Base-by-base conservation (phyloP, 208 protist species). In the Jaenimonas drosophilae region DNA sequence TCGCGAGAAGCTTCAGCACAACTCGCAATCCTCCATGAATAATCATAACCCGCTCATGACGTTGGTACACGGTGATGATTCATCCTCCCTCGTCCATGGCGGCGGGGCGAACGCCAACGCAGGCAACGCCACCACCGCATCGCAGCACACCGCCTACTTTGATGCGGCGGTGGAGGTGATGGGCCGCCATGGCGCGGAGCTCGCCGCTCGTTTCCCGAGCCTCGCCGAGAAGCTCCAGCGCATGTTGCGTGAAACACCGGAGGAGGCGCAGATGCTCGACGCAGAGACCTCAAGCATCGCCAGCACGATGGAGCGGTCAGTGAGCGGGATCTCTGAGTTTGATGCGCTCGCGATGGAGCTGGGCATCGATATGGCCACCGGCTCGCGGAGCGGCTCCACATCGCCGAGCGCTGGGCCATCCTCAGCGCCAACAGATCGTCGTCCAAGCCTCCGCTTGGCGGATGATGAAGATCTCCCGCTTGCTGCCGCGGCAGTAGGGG, bases 241-340 rank as follows among this genome's bases (percentile, higher is more conserved):
- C 31, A 59, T 53, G 41, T 59, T 86, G 29, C 41, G 49, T 38
- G 69, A 85, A 44, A 84, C 81, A 4, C 70, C 76, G 3, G 67
- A 81, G 55, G 66, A 91, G 64, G 80, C 80, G 12, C 57, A 64
- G 25, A 68, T 65, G 31, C 44, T 45, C 5, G 78, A 88, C 36
- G 59, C 54, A 9, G 71, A 86, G 53, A 72, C 64, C 1, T 84
- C 70, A 23, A 89, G 80, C 44, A 43, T 81, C 0, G 64, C 73
- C 25, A 89, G 80, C 59, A 81, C 75, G 12, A 41, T 76, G 17
- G 80, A 82, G 16, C 70, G 69, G 3, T 54, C 64, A 28, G n/a
- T 55, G 6, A 54, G 26, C 40, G 40, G 41, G 29, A 40, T 48
- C 19, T 24, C 32, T 12, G 64, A 72, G 37, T 67, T 63, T 49